These are phyloP conservation scores for Globisporangium radiosum DNA, from an alignment of 352 stramenopile genomes.

Conservation along the genomic window DNA sequence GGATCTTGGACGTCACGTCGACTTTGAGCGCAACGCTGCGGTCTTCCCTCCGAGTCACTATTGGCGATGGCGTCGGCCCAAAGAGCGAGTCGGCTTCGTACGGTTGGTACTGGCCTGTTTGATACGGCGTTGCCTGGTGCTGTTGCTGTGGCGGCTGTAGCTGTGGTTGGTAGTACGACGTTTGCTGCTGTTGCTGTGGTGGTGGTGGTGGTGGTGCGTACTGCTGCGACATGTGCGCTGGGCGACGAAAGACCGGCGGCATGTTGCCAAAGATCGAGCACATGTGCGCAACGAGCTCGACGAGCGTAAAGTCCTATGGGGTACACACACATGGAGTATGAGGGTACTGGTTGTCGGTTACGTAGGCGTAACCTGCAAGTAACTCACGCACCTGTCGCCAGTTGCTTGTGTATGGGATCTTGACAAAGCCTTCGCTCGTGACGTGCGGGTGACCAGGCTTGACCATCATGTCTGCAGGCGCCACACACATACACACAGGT, in stretches of 20 bases:
- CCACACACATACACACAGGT: not conserved
- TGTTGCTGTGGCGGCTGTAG: not conserved
- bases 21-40: constrained; percentile 43
- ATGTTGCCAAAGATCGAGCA: constrained; percentile 89
- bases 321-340: constrained; percentile 2
- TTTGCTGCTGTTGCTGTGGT: constrained; percentile 13
- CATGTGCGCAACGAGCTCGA: constrained; percentile 82
- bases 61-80: constrained; percentile 10
- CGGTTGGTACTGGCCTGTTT: constrained; percentile 20
- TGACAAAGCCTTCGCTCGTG: constrained; percentile 78
- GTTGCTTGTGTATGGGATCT: constrained; percentile 81
- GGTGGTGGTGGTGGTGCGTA: constrained; percentile 47
- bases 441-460: constrained; percentile 83
- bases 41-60: constrained; percentile 26
- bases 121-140: not conserved
- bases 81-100: constrained; percentile 39
- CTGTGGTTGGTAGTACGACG: constrained; percentile 11
- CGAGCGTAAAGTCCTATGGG: constrained; percentile 64
- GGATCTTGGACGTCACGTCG: constrained; percentile 74
- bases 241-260: constrained; percentile 75
- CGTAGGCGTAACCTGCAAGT: not conserved
- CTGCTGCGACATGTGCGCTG: constrained; percentile 30
- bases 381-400: constrained; percentile 43
- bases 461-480: constrained; percentile 70
- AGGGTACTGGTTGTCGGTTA: not conserved